Evolutionary conservation across 805 yeast genomes (phyloP), one percentile per base, ranked within the genome.

Genomic region (Ogataea nitratoaversa): DNA sequence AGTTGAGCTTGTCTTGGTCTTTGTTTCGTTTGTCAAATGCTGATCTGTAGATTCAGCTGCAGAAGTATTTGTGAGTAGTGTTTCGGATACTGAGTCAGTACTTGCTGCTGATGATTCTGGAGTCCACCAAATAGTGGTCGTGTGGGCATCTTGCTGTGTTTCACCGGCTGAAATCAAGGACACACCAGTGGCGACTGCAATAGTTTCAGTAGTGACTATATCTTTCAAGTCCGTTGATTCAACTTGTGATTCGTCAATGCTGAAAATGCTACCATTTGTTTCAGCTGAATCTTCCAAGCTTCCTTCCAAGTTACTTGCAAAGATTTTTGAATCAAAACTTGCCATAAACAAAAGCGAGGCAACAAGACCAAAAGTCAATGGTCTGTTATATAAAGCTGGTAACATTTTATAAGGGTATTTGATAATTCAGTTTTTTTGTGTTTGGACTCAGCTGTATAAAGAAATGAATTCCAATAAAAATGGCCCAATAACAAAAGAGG

Each of bases 61-160:
- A 28, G 38, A 30, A 16, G 43, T 17, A 2, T 39, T 20, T 20
- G 46, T 19, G 1, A 43, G 37, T 9, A 52, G 36, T 11, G 44
- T 23, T 5, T 36, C 25, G 4, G 42, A 20, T 17, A n/a, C n/a
- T n/a, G 38, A 13, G n/a, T 36, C 14, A 12, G 41, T 22, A 13
- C 46, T 28, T 1, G 52, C 23, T 14, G 44, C 31, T 6, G 37
- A 11, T 5, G 16, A 38, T 14, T 39, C 18, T 2, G 36, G 39
- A 13, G 55, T 45, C 48, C 50, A 46, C 49, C 50, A 50, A n/a
- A 43, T 43, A 5, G 58, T 44, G 17, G 34, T 19, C 14, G 32
- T 27, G 16, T 32, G 13, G 16, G 32, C 30, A 8, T 32, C 25
- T 20, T 14, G 17, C 27, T 16, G 37, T 16, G 16, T 22, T 25